Base-by-base conservation (phyloP, 306 rosid species). In the Inga leiocalycina region DNA sequence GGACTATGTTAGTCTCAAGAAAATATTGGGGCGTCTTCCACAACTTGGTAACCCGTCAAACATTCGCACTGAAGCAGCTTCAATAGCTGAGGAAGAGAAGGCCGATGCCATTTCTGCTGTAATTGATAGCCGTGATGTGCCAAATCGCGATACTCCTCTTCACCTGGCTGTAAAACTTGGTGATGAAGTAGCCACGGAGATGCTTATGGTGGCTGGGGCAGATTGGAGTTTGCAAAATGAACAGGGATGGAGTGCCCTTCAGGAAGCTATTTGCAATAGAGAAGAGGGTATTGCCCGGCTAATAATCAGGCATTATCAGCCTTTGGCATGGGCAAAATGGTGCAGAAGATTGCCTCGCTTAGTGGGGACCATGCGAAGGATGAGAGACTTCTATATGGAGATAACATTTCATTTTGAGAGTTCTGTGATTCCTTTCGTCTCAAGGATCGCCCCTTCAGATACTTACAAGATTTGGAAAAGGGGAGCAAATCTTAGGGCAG, bases 151-250 rank as follows among this genome's bases (percentile, higher is more conserved):
- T 64, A 92, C 99, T 8, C 93, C 99, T 62, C 97, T 97, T 79
- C 99, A 97, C 83, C 86, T 97, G 89, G 98, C 99, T 79, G 98
- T 94, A 12, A 94, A 97, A 78, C 82, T 90, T 1, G 97, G 95
- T 77, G 99, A 97, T 68, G 94, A 86, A 81, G 89, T 86, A 22
- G 89, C 97, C 12, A 87, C 97, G 0, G 97, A 97, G 88, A 85
- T 89, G 95, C 97, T 97, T 76, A 97, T 97, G 99, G 85, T 89
- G 83, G 97, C 97, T 0, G 98, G 99, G 70, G 97, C 97, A 15
- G 99, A 97, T 89, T 97, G 98, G 99, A 97, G 99, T 88, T 87
- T 97, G 95, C 99, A 97, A 89, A 97, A 97, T 82, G 99, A 97
- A 74, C 96, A 84, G 34, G 99, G 99, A 0, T 97, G 99, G 99